Evolutionary conservation across 768 basidiomycete genomes (phyloP), one percentile per base, ranked within the genome.

Genomic region (Pleurotus giganteus): DNA sequence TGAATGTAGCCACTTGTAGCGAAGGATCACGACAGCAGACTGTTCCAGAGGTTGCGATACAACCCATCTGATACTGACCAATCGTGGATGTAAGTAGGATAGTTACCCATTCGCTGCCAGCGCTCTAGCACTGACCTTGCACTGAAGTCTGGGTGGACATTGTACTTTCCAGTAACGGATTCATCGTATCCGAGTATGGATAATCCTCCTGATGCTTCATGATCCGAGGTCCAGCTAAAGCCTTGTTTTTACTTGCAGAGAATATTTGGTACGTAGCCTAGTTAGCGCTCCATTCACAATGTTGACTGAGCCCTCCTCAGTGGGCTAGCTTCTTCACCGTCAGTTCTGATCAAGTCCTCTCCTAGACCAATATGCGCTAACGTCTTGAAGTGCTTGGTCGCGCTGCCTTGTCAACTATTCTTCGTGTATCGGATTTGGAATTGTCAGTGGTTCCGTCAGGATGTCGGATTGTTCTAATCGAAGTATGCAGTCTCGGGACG

Each of bases 311-410:
- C n/a, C n/a, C n/a, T 3, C 23, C 12, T 34, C 23, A 51, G 49
- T 51, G 49, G 49, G 49, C 49, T 34, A 34, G 31, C 49, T 51
- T 51, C 34, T 51, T 51, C 31, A 51, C 49, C 15, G 49, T 51
- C 15, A 34, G 49, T 17, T 36, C n/a, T n/a, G 34, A 36, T 36
- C n/a, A n/a, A n/a, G n/a, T n/a, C n/a, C n/a, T n/a, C n/a, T n/a
- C n/a, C n/a, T n/a, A n/a, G n/a, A n/a, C n/a, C n/a, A n/a, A n/a
- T n/a, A n/a, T n/a, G n/a, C n/a, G n/a, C n/a, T n/a, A n/a, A n/a
- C n/a, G n/a, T n/a, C n/a, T n/a, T n/a, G n/a, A n/a, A 51, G 49
- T 51, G 49, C n/a, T 24, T 51, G 32, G 49, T 51, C 27, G 49
- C 49, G 6, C 23, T 51, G 34, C 49, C 49, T 4, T 34, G 31